Evolutionary conservation across 768 basidiomycete species (phyloP).

Genomic region (Lactarius pseudohatsudake): DNA sequence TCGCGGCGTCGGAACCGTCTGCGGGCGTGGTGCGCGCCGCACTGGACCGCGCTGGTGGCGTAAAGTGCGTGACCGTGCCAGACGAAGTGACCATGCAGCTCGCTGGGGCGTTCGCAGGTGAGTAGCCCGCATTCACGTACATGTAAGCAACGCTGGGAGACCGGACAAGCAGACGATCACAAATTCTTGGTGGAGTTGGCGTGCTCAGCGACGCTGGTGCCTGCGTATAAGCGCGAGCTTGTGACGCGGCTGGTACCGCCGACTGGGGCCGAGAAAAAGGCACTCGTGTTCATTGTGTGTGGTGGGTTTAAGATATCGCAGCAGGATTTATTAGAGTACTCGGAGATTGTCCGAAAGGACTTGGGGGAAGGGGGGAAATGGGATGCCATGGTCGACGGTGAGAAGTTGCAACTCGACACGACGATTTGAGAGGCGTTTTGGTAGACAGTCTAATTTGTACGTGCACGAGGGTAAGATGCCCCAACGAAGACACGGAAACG

Average conservation of each 20-base stretch:
- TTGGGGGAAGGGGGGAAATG: not conserved
- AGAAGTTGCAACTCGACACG: constrained; percentile 7
- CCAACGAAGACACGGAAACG: not conserved
- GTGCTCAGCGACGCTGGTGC: constrained; percentile 65
- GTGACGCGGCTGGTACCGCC: constrained; percentile 53
- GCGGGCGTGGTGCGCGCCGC: constrained; percentile 64
- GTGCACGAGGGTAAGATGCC: not conserved
- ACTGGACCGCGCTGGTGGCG: constrained; percentile 53
- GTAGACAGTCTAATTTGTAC: not conserved
- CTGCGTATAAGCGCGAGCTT: constrained; percentile 59
- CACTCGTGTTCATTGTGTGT: constrained; percentile 67
- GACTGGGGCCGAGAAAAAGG: constrained; percentile 32
- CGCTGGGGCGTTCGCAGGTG: constrained; percentile 57
- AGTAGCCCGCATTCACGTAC: constrained; percentile 27
- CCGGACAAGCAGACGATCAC: constrained; percentile 57
- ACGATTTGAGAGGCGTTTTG: not conserved
- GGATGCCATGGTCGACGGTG: constrained; percentile 6
- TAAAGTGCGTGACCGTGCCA: constrained; percentile 59
- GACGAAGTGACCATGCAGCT: constrained; percentile 71
- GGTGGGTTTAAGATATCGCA: constrained; percentile 69
- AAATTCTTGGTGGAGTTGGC: constrained; percentile 74
- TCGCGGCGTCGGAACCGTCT: constrained; percentile 68
- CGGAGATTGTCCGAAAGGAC: constrained; percentile 40
- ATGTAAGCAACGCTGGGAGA: not conserved
- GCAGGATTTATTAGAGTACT: constrained; percentile 52